A percentile compares a stretch with the other conserved stretches of the same genome.
Conservation (phyloP, 2,329 filamentous ascomycete species). For the Chaetomiaceae sp. region DNA sequence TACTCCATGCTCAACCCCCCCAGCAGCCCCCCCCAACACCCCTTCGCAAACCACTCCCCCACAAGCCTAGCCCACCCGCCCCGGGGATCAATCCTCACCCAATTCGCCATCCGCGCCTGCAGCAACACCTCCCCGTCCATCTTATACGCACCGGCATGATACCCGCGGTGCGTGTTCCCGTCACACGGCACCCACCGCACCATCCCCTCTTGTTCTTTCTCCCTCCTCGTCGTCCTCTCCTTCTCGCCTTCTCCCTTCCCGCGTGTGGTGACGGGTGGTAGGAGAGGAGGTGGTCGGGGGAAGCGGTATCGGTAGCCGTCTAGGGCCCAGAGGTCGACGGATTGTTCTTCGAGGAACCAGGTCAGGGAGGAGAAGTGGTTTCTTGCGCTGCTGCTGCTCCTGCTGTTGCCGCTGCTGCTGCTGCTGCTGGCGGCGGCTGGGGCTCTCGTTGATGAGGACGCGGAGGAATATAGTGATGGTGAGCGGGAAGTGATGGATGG, state of each 20-base stretch:
- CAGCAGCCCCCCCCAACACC: neutral
- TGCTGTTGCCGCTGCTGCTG: neutral
- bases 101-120: conserved; percentile 2
- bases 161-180: neutral
- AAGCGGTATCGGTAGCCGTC: neutral
- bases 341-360: conserved; percentile 14
- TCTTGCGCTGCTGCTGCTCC: neutral
- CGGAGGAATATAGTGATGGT: neutral
- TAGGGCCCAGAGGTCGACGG: neutral
- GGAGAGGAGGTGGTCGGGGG: neutral
- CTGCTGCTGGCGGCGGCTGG: neutral
- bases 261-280: no score
- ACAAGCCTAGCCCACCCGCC: neutral
- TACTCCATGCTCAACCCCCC: conserved; percentile 3
- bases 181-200: neutral
- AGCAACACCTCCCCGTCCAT: neutral
- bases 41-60: neutral
- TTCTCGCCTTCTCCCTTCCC: no score
- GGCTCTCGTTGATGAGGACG: neutral
- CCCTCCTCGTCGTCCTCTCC: no score
- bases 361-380: neutral
- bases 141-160: neutral
- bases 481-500: neutral
- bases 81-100: neutral
- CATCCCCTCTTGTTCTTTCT: no score